A percentile compares a stretch with the other conserved stretches of the same genome.
Conservation (phyloP, 2,329 filamentous ascomycete genomes). For the Emericellopsis cladophorae region DNA sequence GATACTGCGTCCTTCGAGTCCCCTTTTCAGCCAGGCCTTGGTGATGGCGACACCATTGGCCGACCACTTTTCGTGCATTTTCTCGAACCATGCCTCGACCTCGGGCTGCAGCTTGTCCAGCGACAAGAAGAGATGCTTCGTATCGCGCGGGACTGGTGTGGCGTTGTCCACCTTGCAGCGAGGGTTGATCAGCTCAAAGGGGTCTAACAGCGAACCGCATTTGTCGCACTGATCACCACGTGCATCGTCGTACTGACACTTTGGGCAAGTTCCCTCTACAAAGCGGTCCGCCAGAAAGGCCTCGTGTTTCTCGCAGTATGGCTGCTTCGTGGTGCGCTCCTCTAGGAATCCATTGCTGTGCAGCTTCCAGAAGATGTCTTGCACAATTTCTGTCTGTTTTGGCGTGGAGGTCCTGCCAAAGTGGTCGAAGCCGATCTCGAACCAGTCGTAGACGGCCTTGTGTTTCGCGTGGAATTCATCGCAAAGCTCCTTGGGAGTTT, state of each 20-base stretch:
- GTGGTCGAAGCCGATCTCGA: constrained; percentile 86
- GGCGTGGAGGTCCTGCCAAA: constrained; percentile 86
- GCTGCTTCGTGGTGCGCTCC: constrained; percentile 77
- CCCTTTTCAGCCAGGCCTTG: constrained; percentile 70
- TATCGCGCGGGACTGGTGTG: constrained; percentile 65
- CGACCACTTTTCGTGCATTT: constrained; percentile 66
- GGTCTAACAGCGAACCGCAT: constrained; percentile 60
- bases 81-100: constrained; percentile 66
- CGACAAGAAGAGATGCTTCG: constrained; percentile 83
- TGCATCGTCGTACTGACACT: constrained; percentile 60
- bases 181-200: constrained; percentile 67
- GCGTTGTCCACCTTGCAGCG: constrained; percentile 85
- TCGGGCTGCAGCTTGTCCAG: constrained; percentile 71
- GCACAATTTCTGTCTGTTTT: constrained; percentile 84
- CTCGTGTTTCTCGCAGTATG: constrained; percentile 71
- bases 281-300: constrained; percentile 78
- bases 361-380: constrained; percentile 81
- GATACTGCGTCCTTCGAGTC: constrained; percentile 76
- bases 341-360: constrained; percentile 79
- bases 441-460: constrained; percentile 89
- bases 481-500: constrained; percentile 75
- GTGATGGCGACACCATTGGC: constrained; percentile 66
- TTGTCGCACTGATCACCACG: constrained; percentile 65
- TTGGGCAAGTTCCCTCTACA: constrained; percentile 67
- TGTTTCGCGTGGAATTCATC: constrained; percentile 88